Conservation (phyloP, 345 rosid genomes). For the Stellera chamaejasme region DNA sequence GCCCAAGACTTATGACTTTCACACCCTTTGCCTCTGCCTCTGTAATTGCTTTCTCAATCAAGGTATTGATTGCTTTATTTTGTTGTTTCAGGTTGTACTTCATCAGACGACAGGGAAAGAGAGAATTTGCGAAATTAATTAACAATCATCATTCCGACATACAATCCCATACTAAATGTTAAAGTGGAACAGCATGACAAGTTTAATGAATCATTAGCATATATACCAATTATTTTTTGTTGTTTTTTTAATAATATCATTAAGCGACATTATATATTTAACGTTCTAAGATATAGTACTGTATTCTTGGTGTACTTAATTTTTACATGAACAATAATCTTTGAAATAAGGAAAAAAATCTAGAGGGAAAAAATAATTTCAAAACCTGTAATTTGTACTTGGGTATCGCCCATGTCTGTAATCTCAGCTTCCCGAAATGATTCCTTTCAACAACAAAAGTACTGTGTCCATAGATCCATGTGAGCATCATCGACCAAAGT, state of each 20-base stretch:
- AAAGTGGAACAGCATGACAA: too few species aligned
- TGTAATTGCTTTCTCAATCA: conserved; percentile 51
- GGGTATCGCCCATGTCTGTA: conserved; percentile 73
- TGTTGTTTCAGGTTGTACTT: conserved; percentile 39
- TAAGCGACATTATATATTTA: too few species aligned
- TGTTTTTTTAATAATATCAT: too few species aligned
- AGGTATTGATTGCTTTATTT: conserved; percentile 28
- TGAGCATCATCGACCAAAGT: conserved; percentile 26
- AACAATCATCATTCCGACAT: too few species aligned
- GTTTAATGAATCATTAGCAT: too few species aligned
- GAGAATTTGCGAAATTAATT: neutral
- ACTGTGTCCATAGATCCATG: conserved; percentile 38
- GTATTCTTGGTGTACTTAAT: too few species aligned
- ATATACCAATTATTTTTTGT: too few species aligned
- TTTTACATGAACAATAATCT: too few species aligned
- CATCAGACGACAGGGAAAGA: neutral
- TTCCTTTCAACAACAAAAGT: conserved; percentile 49
- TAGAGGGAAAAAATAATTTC: too few species aligned
- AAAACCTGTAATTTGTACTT: conserved; percentile 52
- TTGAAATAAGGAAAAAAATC: too few species aligned
- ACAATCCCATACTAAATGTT: too few species aligned
- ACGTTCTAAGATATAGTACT: too few species aligned
- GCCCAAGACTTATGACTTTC: conserved; percentile 52
- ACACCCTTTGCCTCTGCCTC: conserved; percentile 51
- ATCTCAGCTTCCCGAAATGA: conserved; percentile 28